Conservation (phyloP, 345 rosid species). For the Dimocarpus longan region DNA sequence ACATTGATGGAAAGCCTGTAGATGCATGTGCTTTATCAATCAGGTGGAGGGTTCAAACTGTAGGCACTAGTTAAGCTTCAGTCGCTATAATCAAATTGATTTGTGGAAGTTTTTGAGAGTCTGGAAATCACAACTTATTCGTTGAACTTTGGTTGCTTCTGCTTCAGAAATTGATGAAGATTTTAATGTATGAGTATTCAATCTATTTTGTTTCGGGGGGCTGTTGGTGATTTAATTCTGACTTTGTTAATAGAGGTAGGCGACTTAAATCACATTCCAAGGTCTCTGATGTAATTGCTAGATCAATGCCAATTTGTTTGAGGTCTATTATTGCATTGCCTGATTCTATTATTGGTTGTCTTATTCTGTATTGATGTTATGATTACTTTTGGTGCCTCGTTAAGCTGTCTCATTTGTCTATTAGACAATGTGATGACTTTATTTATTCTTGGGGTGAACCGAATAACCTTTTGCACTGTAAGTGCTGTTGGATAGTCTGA, state of each 20-base stretch:
- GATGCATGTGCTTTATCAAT: not conserved
- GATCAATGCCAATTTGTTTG: not conserved
- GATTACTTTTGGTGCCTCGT: not conserved
- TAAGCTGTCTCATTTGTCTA: not conserved
- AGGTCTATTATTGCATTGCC: not conserved
- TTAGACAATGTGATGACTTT: not conserved
- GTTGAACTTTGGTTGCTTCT: not conserved
- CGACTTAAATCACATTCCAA: not conserved
- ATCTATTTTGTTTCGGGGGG: not conserved
- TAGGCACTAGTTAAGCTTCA: not conserved
- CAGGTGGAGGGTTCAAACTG: not conserved
- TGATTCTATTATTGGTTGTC: not conserved
- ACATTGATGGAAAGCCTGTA: not conserved
- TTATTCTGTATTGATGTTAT: not conserved
- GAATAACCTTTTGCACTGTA: not conserved
- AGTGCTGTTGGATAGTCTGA: not conserved
- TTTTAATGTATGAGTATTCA: not conserved
- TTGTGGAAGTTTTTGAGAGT: not conserved
- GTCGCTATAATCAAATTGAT: not conserved
- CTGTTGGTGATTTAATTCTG: not conserved
- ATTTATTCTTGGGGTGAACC: not conserved
- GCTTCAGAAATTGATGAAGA: not conserved
- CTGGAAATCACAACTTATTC: not conserved
- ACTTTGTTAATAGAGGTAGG: not conserved
- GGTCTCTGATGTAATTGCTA: not conserved